phyloP scores from a whole-genome alignment of 441 rosid species.

The Erodium trifolium region DNA sequence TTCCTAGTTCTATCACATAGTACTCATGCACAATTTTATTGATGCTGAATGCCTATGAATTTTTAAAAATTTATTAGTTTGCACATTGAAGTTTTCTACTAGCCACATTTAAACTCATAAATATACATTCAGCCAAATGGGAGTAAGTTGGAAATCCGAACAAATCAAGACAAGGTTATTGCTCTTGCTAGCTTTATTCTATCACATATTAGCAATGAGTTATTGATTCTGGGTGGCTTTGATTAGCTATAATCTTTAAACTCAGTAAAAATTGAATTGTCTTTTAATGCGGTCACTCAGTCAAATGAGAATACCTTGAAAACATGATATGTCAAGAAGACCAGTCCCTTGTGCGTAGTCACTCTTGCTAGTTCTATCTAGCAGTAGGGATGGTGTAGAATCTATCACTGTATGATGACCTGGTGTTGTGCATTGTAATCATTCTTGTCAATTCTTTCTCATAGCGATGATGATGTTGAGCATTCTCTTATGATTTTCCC shows the following conservation, averaged over 20 bases:
- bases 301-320: no score
- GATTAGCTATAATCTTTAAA: no score
- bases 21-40: no score
- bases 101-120: background rate
- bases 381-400: background rate
- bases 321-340: no score
- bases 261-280: no score
- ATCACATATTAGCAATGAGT: background rate
- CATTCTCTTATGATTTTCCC: no score
- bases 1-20: background rate
- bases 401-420: background rate
- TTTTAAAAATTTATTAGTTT: background rate
- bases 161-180: slow-evolving; percentile 1
- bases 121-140: background rate
- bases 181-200: background rate
- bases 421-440: background rate
- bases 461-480: background rate
- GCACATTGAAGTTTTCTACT: background rate
- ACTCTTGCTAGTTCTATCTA: no score
- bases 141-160: slow-evolving; percentile 5
- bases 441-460: background rate
- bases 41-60: no score
- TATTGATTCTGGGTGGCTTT: no score
- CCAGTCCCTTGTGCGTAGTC: no score
- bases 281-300: no score